A percentile compares a stretch with the other conserved stretches of the same genome.
phyloP scores from a whole-genome alignment of 805 yeast species.

The Kodamaea leandrae region DNA sequence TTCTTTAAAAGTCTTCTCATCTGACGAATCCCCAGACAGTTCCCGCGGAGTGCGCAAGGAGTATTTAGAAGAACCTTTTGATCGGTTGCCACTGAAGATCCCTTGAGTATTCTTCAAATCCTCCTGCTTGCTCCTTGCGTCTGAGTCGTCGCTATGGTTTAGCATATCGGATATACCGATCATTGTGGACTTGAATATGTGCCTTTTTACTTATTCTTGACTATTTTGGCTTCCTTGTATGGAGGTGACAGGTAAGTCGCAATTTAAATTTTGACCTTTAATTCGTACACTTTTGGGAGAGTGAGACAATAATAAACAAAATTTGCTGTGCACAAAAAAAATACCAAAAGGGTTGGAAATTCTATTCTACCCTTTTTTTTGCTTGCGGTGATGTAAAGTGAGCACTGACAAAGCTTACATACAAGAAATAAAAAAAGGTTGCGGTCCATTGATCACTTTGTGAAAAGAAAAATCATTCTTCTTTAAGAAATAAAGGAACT shows the following conservation, averaged over 20 bases:
- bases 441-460: not conserved
- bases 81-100: not conserved
- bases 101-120: not conserved
- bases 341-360: not conserved
- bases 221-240: not conserved
- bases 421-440: not conserved
- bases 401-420: constrained; percentile 1
- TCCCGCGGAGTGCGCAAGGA: not conserved
- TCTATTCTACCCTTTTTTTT: not conserved
- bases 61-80: not conserved
- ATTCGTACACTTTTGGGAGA: constrained; percentile 9
- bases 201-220: not conserved
- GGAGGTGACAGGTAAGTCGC: not conserved
- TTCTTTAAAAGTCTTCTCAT: not conserved
- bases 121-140: not conserved
- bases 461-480: too few relatives aligned
- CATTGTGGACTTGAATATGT: constrained; percentile 9
- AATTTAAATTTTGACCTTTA: not conserved
- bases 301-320: constrained; percentile 12
- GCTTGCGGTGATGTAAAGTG: not conserved
- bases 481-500: too few relatives aligned
- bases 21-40: not conserved
- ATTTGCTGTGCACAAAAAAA: not conserved
- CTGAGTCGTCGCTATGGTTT: constrained; percentile 13
- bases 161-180: constrained; percentile 20